Conservation (phyloP, 768 basidiomycete genomes). For the Cystofilobasidium ferigula region DNA sequence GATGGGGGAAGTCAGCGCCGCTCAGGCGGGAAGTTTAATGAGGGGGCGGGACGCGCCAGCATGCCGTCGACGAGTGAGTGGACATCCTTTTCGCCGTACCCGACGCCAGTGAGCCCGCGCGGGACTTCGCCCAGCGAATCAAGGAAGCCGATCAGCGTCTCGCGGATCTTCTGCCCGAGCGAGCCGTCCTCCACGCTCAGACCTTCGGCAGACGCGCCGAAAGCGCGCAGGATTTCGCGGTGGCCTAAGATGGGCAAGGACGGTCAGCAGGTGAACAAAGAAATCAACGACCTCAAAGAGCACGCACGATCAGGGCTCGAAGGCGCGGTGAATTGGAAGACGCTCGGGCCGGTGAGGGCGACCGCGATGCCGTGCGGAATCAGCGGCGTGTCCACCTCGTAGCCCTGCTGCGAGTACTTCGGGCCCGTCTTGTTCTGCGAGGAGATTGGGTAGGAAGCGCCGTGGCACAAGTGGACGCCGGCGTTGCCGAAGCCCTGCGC, state of each 20-base stretch:
- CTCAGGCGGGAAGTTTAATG: not conserved
- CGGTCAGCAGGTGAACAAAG: not conserved
- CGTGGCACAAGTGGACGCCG: conserved; percentile 35
- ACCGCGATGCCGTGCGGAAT: conserved; percentile 92
- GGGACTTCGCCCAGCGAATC: conserved; percentile 66
- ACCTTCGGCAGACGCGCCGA: conserved; percentile 58
- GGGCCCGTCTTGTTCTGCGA: conserved; percentile 90
- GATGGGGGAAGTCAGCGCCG: not conserved
- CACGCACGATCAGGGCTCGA: conserved; percentile 63
- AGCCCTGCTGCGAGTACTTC: conserved; percentile 39
- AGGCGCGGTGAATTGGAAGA: conserved; percentile 91
- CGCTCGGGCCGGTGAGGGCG: conserved; percentile 73
- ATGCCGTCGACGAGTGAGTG: conserved; percentile 76
- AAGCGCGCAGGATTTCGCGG: conserved; percentile 57
- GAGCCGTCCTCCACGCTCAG: conserved; percentile 56
- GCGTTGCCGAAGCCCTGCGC: conserved; percentile 47
- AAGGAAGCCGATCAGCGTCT: conserved; percentile 69
- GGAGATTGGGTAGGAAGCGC: conserved; percentile 49
- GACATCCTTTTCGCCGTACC: conserved; percentile 59
- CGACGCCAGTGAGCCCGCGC: conserved; percentile 71
- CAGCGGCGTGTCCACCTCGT: conserved; percentile 51
- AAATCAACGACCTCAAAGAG: not conserved
- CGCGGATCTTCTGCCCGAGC: not conserved
- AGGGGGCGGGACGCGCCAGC: conserved; percentile 37
- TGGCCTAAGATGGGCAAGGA: conserved; percentile 48